Evolutionary conservation across 1,284 basidiomycete species (phyloP), one percentile per base, ranked within the genome.

Genomic region (Trametes sp.): DNA sequence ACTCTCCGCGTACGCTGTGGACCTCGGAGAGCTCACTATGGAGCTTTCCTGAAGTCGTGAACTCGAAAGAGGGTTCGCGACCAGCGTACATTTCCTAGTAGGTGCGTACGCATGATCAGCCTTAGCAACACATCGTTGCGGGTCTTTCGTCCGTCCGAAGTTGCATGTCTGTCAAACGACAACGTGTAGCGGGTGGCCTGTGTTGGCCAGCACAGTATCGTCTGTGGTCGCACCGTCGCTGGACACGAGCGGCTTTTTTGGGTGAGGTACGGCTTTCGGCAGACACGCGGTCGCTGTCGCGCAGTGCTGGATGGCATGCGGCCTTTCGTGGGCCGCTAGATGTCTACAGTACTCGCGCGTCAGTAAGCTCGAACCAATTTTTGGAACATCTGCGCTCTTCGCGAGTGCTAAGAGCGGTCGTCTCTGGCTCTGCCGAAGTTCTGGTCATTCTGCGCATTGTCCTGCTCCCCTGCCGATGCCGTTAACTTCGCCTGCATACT

Each of bases 141-240:
- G 21, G 14, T 9, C 13, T 13, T 24, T 2, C n/a, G n/a, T 8
- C 36, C 35, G 16, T 16, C 33, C 8, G 51, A 28, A 10, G 24
- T 24, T 31, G 23, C 36, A 33, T 38, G 21, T 26, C 51, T 53
- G 24, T 42, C 26, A 29, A 14, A 23, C 48, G 41, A 19, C 35
- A 36, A 14, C 11, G 11, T 36, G 35, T 36, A 36, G 16, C 35
- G 35, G 35, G 35, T 36, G 35, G 35, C 35, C 35, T 36, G 54
- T 56, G 44, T 46, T n/a, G 4, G 54, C 54, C 45, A 46, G 44
- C 54, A 56, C 54, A 56, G 54, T 56, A 48, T 19, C 44, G 42
- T 48, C 45, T 56, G 28, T 36, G 46, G 54, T 56, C 31, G 54
- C 54, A 56, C n/a, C 19, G 33, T 46, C 44, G 13, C 44, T 28